Conservation (phyloP, 2,329 filamentous ascomycete species). For the Juglanconis sp. region DNA sequence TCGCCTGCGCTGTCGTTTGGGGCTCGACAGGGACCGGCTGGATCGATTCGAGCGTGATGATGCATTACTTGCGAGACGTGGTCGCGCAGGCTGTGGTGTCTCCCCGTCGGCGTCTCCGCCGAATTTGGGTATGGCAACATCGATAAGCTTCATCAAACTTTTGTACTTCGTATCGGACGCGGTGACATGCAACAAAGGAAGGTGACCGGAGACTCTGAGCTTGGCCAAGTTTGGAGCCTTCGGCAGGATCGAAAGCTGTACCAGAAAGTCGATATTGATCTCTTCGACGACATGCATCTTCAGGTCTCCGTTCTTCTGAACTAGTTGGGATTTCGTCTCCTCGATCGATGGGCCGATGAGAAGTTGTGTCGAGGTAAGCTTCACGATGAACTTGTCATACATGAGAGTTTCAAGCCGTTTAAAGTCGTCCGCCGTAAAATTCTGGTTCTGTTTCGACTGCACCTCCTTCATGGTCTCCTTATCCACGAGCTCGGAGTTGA, state of each 20-base stretch:
- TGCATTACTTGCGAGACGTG: constrained; percentile 43
- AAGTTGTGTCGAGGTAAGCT: constrained; percentile 90
- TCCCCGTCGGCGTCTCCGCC: constrained; percentile 42
- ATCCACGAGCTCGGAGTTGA: constrained; percentile 91
- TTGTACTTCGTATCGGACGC: constrained; percentile 97
- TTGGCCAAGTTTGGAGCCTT: constrained; percentile 92
- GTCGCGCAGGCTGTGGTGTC: constrained; percentile 37
- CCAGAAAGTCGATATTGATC: constrained; percentile 94
- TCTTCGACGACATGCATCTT: constrained; percentile 89
- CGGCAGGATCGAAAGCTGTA: constrained; percentile 96
- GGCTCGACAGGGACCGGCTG: constrained; percentile 27
- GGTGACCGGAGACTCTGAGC: constrained; percentile 83
- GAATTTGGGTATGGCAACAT: constrained; percentile 89
- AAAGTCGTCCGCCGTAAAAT: constrained; percentile 86
- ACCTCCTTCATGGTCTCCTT: constrained; percentile 86
- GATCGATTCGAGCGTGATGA: constrained; percentile 31
- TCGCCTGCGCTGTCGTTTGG: constrained; percentile 24
- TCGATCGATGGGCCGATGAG: constrained; percentile 92
- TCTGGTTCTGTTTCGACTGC: constrained; percentile 82
- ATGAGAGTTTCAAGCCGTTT: constrained; percentile 85
- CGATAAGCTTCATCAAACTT: constrained; percentile 90
- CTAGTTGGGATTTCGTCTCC: constrained; percentile 79
- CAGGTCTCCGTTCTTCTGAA: constrained; percentile 62
- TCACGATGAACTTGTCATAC: constrained; percentile 96
- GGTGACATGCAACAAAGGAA: constrained; percentile 87